phyloP scores from a whole-genome alignment of 2,329 filamentous ascomycete species.

The Emydomyces testavorans region DNA sequence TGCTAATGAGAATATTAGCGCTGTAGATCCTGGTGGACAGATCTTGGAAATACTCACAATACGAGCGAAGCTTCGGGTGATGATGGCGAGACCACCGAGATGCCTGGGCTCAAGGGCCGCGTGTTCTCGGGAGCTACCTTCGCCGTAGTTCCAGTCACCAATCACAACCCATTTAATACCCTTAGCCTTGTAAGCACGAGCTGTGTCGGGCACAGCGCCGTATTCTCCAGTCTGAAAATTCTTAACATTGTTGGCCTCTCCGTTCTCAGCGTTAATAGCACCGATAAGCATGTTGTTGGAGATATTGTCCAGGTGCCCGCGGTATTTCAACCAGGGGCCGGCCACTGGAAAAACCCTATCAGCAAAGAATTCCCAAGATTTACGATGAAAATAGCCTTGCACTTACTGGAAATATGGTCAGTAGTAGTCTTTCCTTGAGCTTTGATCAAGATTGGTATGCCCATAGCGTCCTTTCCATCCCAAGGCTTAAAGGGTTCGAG shows the following conservation, averaged over 20 bases:
- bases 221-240: constrained; percentile 76
- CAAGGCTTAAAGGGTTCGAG: constrained; percentile 75
- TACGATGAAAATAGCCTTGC: neutral
- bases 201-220: constrained; percentile 81
- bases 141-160: constrained; percentile 99
- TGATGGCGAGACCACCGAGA: constrained; percentile 92
- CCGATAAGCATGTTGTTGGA: constrained; percentile 99
- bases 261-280: constrained; percentile 91
- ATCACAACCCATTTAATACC: constrained; percentile 94
- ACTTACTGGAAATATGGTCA: constrained; percentile 72
- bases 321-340: constrained; percentile 95
- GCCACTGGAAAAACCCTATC: constrained; percentile 45
- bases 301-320: constrained; percentile 97
- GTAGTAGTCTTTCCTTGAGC: constrained; percentile 91
- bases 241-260: constrained; percentile 93
- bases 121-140: constrained; percentile 95
- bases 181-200: constrained; percentile 97
- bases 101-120: constrained; percentile 95
- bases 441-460: constrained; percentile 93
- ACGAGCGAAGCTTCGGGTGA: constrained; percentile 90
- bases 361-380: neutral
- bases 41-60: constrained; percentile 46
- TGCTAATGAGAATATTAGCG: constrained; percentile 41
- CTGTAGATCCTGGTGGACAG: constrained; percentile 10
- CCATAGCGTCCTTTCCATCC: constrained; percentile 79